Percentiles rank a stretch among this genome's conserved stretches.
phyloP scores from a whole-genome alignment of 2,329 filamentous ascomycete species.

The Fusarium sp. region DNA sequence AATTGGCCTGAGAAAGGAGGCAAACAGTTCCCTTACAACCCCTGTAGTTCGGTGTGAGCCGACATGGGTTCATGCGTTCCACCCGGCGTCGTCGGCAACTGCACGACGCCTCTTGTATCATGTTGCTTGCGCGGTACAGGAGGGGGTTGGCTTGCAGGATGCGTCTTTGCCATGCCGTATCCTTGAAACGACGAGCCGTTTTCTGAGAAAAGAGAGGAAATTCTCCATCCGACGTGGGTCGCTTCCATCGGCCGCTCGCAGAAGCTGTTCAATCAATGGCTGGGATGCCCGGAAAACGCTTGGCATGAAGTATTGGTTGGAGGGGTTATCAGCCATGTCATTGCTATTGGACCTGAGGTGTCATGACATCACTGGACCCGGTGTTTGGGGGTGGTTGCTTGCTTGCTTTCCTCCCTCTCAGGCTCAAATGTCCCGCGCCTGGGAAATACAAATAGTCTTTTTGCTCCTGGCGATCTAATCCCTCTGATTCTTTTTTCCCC shows the following conservation, averaged over 20 bases:
- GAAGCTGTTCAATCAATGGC: background rate
- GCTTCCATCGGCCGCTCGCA: constrained; percentile 28
- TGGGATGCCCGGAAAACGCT: background rate
- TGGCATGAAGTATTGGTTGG: background rate
- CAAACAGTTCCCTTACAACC: background rate
- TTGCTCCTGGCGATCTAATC: background rate
- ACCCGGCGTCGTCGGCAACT: constrained; percentile 4
- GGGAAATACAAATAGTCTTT: constrained; percentile 28
- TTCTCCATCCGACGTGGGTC: constrained; percentile 9
- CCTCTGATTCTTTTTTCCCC: background rate
- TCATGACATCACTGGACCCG: constrained; percentile 41
- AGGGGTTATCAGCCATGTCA: background rate
- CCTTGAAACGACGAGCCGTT: constrained; percentile 5
- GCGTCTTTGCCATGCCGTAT: background rate
- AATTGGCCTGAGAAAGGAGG: constrained; percentile 12
- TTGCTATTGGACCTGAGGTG: constrained; percentile 9
- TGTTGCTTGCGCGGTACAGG: background rate
- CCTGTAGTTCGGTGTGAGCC: background rate
- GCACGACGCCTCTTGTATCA: constrained; percentile 32
- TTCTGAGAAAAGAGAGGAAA: background rate
- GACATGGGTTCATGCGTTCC: constrained; percentile 28
- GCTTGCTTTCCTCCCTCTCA: constrained; percentile 12
- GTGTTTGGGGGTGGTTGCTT: background rate
- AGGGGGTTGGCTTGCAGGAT: constrained; percentile 22
- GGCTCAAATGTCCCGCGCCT: constrained; percentile 18